phyloP scores from a whole-genome alignment of 805 yeast species.

The Deakozyma indianensis region DNA sequence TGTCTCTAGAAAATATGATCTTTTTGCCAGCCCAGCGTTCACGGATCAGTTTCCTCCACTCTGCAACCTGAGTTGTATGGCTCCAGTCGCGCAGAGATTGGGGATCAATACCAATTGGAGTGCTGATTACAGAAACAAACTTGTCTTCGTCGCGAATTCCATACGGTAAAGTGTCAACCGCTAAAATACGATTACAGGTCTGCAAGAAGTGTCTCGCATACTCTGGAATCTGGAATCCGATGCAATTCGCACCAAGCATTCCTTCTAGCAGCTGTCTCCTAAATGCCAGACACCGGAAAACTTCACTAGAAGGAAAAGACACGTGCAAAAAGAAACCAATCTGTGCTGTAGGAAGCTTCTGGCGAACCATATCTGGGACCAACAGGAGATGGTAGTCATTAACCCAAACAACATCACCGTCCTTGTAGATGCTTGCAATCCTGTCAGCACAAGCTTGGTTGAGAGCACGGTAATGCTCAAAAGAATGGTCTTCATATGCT shows the following conservation, averaged over 20 bases:
- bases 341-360: conserved; percentile 61
- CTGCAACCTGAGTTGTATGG: conserved; percentile 32
- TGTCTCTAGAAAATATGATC: conserved; percentile 77
- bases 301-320: conserved; percentile 91
- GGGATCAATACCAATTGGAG: conserved; percentile 29
- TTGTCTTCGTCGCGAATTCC: conserved; percentile 56
- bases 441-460: conserved; percentile 72
- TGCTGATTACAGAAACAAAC: conserved; percentile 21
- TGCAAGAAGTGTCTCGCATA: conserved; percentile 89
- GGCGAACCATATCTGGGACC: conserved; percentile 73
- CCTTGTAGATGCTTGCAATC: conserved; percentile 50
- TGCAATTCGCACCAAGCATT: conserved; percentile 73
- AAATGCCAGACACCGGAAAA: conserved; percentile 85
- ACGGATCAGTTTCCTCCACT: conserved; percentile 40
- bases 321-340: conserved; percentile 89
- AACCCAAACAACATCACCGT: conserved; percentile 76
- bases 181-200: conserved; percentile 68
- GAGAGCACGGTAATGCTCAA: conserved; percentile 66
- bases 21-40: conserved; percentile 63
- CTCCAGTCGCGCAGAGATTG: conserved; percentile 32
- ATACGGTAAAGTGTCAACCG: conserved; percentile 75
- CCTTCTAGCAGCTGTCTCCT: conserved; percentile 66
- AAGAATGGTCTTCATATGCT: conserved; percentile 90
- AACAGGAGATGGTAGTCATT: conserved; percentile 87
- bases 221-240: conserved; percentile 85